Evolutionary conservation across 495 filamentous ascomycete genomes (phyloP), one percentile per base, ranked within the genome.

Genomic region (Hyaloscypha finlandica): DNA sequence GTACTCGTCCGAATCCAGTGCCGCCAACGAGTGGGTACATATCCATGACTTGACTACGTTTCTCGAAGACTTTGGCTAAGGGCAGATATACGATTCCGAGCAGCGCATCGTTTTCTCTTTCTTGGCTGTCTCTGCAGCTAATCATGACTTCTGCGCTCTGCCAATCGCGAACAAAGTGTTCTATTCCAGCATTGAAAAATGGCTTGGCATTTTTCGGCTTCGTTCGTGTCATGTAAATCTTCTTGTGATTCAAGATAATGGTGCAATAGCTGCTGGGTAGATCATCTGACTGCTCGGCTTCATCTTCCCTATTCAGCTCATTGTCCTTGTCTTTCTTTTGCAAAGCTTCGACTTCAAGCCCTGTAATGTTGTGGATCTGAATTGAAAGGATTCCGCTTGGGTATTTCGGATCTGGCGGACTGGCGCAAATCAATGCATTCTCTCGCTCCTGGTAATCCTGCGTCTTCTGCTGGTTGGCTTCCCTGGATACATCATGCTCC

Each of bases 161-260:
- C 83, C 86, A 91, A 73, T 92, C 86, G n/a, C 85, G 79, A 45
- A 92, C 80, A 53, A 91, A 88, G 3, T 87, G 80, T 69, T 92
- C 90, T 0, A 85, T 89, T n/a, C 87, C 87, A 1, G 90, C 90
- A 68, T 92, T 92, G 81, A 91, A 92, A 74, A 92, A 92, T 1
- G 90, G 90, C 65, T 89, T 90, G 1, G 86, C 81, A 63, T 89
- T 91, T 79, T 90, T 91, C 5, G 90, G 90, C 71, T 92, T 92
- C 6, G 89, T 90, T 12, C 90, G 77, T 0, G 89, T 90, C 63
- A 80, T 85, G 74, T 88, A 92, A 32, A 91, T 81, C 68, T 90
- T 91, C 56, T 82, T 81, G 65, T 92, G 86, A 70, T 92, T 90
- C 58, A 92, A 73, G 56, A 92, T 88, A 68, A 92, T 81, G 31